A percentile compares a stretch with the other conserved stretches of the same genome.
These are phyloP conservation scores for Claviceps paspali DNA, from an alignment of 2,329 filamentous ascomycete genomes.

Conservation along the genomic window DNA sequence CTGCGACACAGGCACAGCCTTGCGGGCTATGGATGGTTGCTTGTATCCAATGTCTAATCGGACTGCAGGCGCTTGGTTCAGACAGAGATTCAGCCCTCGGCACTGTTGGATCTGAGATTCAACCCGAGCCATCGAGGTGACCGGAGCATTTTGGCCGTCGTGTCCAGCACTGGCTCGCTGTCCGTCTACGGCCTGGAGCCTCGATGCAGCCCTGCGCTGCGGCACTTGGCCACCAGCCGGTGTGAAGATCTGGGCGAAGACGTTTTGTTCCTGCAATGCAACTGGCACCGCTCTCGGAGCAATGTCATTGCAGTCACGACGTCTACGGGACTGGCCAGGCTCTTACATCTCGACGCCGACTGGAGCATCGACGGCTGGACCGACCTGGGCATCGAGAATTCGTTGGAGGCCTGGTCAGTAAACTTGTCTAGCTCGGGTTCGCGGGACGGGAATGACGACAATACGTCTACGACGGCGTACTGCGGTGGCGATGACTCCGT, in stretches of 20 bases:
- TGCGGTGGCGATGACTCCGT: constrained; percentile 65
- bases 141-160: constrained; percentile 49
- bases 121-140: constrained; percentile 28
- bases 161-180: constrained; percentile 61
- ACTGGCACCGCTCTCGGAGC: constrained; percentile 48
- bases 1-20: not conserved
- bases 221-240: constrained; percentile 27
- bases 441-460: constrained; percentile 5
- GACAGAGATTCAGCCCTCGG: constrained; percentile 48
- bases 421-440: constrained; percentile 32
- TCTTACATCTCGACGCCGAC: constrained; percentile 33
- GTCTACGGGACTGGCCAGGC: constrained; percentile 47
- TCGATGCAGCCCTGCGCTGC: constrained; percentile 16
- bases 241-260: constrained; percentile 36
- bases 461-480: constrained; percentile 30
- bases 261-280: constrained; percentile 55
- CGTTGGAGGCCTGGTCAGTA: constrained; percentile 61
- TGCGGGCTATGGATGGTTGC: not conserved
- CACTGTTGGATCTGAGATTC: constrained; percentile 78
- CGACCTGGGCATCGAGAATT: constrained; percentile 30
- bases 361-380: constrained; percentile 21
- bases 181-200: constrained; percentile 44
- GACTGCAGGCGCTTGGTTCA: constrained; percentile 25
- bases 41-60: not conserved
- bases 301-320: constrained; percentile 54